Evolutionary conservation across 2,329 filamentous ascomycete species (phyloP).

Genomic region (Gnomoniopsis sp.): DNA sequence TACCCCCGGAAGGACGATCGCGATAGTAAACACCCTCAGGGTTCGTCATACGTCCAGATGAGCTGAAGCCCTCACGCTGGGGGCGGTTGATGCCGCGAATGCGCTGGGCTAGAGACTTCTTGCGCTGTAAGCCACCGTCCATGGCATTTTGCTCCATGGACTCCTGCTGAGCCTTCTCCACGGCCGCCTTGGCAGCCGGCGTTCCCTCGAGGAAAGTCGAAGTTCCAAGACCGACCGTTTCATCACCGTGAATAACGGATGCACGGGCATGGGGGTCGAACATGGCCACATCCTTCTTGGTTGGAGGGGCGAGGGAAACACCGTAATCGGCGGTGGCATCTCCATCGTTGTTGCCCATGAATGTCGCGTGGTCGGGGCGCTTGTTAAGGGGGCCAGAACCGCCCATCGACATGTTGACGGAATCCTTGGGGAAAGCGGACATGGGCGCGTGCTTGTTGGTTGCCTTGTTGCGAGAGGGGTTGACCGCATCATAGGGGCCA

Average conservation of each 20-base stretch:
- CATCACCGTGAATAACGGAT: slow-evolving; percentile 77
- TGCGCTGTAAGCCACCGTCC: slow-evolving; percentile 68
- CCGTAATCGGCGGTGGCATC: slow-evolving; percentile 82
- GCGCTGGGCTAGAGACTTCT: slow-evolving; percentile 92
- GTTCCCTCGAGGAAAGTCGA: slow-evolving; percentile 95
- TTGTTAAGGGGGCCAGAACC: slow-evolving; percentile 81
- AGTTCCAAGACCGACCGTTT: slow-evolving; percentile 81
- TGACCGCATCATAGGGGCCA: slow-evolving; percentile 93
- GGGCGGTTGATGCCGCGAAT: slow-evolving; percentile 79
- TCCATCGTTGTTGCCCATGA: slow-evolving; percentile 75
- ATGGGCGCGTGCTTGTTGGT: slow-evolving; percentile 83
- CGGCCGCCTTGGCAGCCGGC: slow-evolving; percentile 76
- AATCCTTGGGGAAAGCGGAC: slow-evolving; percentile 92
- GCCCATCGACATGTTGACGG: slow-evolving; percentile 86
- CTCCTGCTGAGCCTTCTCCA: slow-evolving; percentile 71
- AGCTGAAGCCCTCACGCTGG: slow-evolving; percentile 52
- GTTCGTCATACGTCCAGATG: slow-evolving; percentile 57
- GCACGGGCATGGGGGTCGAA: slow-evolving; percentile 68
- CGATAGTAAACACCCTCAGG: slow-evolving; percentile 47
- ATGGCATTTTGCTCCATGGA: slow-evolving; percentile 43
- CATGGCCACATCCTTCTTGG: slow-evolving; percentile 42
- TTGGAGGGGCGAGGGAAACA: slow-evolving; percentile 19
- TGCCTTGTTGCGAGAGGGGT: slow-evolving; percentile 87
- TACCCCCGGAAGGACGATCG: slow-evolving; percentile 26
- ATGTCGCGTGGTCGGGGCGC: slow-evolving; percentile 79